Percentiles rank a stretch among this genome's conserved stretches.
Conservation (phyloP, 805 yeast species). For the Huiozyma sinensis region DNA sequence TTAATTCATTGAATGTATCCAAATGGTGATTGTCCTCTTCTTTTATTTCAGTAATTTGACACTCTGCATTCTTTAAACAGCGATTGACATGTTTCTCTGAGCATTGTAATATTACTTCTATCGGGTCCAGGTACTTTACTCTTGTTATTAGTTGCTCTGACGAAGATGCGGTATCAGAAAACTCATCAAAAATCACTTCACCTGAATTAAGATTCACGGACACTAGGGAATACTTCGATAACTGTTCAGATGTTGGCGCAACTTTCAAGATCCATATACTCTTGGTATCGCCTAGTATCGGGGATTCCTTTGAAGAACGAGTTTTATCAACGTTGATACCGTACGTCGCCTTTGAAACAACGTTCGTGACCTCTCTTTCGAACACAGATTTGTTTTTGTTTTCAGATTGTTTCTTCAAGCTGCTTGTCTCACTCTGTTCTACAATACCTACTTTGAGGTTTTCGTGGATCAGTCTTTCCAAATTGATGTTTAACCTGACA, state of each 20-base stretch:
- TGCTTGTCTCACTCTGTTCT: conserved; percentile 74
- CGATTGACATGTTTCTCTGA: not conserved
- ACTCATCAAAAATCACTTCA: conserved; percentile 60
- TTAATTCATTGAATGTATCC: conserved; percentile 1
- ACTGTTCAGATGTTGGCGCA: not conserved
- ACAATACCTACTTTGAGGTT: conserved; percentile 84
- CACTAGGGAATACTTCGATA: conserved; percentile 16
- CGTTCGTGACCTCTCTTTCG: conserved; percentile 54
- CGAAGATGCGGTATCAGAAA: conserved; percentile 42
- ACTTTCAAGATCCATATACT: conserved; percentile 22
- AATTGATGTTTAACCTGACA: conserved; percentile 58
- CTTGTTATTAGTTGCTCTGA: conserved; percentile 66
- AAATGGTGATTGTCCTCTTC: conserved; percentile 4
- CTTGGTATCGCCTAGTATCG: conserved; percentile 17
- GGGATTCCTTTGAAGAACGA: conserved; percentile 41
- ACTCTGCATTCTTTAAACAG: not conserved
- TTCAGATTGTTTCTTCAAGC: conserved; percentile 43
- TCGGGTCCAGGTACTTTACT: conserved; percentile 61
- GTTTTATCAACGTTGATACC: conserved; percentile 21
- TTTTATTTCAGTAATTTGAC: not conserved
- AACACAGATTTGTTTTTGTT: conserved; percentile 47
- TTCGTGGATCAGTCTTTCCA: conserved; percentile 56
- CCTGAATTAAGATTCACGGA: conserved; percentile 73
- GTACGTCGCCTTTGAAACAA: conserved; percentile 78
- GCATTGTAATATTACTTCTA: conserved; percentile 45